These are phyloP conservation scores for Mortierella sp. DNA, from an alignment of 371 early-diverging fungal species.

Conservation along the genomic window DNA sequence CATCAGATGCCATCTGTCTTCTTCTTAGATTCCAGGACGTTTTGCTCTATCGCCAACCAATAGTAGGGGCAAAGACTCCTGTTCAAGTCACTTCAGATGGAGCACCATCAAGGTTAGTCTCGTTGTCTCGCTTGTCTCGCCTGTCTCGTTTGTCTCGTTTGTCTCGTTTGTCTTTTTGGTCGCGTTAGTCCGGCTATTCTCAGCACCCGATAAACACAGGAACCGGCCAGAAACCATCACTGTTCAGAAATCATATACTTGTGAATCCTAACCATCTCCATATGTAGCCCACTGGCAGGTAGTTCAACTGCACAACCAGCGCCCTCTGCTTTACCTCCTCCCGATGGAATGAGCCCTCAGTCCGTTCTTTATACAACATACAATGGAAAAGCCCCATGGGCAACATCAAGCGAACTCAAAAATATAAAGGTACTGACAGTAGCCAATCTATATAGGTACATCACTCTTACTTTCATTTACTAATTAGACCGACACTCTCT, in stretches of 20 bases:
- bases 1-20: constrained; percentile 67
- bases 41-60: constrained; percentile 71
- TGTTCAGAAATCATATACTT: no score
- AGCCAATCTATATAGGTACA: background rate
- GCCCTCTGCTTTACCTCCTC: constrained; percentile 24
- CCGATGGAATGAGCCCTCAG: constrained; percentile 69
- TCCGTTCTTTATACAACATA: constrained; percentile 74
- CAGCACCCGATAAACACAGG: no score
- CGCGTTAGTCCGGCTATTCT: no score
- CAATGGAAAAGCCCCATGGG: constrained; percentile 76
- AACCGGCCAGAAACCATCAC: no score
- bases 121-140: background rate
- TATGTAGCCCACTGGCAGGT: constrained; percentile 26
- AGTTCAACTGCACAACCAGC: constrained; percentile 24
- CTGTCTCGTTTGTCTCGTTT: no score
- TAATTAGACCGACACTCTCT: no score
- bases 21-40: constrained; percentile 74
- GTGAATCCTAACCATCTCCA: background rate
- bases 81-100: background rate
- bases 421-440: constrained; percentile 43
- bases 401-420: constrained; percentile 46
- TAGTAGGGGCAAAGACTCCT: background rate
- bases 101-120: constrained; percentile 20
- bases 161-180: no score
- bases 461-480: background rate